Conservation (phyloP, 352 stramenopile genomes). For the Pythium brachiatum region DNA sequence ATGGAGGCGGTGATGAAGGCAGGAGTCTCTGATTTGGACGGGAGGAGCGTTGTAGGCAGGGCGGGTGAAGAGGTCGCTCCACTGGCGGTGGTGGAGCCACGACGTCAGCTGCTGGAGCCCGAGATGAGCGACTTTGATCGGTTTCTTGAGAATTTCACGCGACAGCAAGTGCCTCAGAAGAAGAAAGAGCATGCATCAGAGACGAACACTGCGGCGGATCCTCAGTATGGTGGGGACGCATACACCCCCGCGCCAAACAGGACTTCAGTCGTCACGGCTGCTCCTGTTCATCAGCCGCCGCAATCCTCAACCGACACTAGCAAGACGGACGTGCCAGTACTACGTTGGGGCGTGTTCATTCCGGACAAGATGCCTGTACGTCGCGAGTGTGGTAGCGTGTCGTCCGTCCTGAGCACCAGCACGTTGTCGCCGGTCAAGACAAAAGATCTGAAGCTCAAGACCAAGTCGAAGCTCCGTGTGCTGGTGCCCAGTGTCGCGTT, state of each 20-base stretch:
- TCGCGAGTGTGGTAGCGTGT: constrained; percentile 8
- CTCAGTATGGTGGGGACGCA: too few relatives aligned
- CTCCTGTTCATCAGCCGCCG: too few relatives aligned
- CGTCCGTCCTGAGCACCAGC: background rate
- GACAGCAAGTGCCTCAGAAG: background rate
- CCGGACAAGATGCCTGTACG: constrained; percentile 47
- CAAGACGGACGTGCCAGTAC: background rate
- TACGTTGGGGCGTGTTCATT: constrained; percentile 45
- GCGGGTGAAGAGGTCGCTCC: background rate
- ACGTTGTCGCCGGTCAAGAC: background rate
- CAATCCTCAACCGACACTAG: too few relatives aligned
- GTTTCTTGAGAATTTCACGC: constrained; percentile 22
- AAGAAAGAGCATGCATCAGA: background rate
- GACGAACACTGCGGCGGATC: too few relatives aligned
- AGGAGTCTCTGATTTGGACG: background rate
- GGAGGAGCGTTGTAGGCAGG: background rate
- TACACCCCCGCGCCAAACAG: too few relatives aligned
- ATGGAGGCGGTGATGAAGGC: background rate
- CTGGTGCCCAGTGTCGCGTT: constrained; percentile 20
- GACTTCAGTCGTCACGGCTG: too few relatives aligned
- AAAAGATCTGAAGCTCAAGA: background rate
- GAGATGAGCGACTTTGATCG: constrained; percentile 17
- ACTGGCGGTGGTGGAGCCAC: background rate
- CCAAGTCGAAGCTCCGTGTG: constrained; percentile 12
- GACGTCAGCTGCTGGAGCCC: background rate